These are phyloP conservation scores for Starmera dryadoides DNA, from an alignment of 805 yeast genomes.

Conservation along the genomic window DNA sequence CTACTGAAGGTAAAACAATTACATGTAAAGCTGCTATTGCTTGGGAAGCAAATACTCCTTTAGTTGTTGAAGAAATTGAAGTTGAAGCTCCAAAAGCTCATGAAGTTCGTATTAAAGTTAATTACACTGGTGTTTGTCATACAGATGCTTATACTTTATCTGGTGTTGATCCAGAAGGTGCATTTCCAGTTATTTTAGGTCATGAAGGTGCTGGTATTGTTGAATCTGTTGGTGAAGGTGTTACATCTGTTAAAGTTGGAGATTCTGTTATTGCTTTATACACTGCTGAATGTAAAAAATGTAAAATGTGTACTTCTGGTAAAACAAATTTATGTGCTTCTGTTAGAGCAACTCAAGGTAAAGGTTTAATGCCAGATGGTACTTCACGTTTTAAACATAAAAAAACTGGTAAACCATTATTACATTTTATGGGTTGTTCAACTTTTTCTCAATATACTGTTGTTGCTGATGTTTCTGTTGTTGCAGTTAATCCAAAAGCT, in stretches of 20 bases:
- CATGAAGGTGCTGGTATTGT: constrained; percentile 99
- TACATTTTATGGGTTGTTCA: constrained; percentile 98
- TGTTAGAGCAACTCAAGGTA: constrained; percentile 96
- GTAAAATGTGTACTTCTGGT: constrained; percentile 91
- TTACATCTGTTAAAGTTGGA: constrained; percentile 82
- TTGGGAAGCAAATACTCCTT: constrained; percentile 87
- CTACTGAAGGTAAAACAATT: constrained; percentile 41
- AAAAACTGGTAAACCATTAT: constrained; percentile 69
- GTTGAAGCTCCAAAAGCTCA: constrained; percentile 95
- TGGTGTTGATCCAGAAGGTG: constrained; percentile 95
- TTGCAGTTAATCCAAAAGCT: constrained; percentile 80
- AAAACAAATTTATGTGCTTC: constrained; percentile 96
- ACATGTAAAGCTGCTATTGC: constrained; percentile 95
- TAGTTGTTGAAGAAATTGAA: constrained; percentile 77
- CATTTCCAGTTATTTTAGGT: constrained; percentile 87
- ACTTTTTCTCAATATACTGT: constrained; percentile 97
- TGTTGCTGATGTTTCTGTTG: constrained; percentile 95
- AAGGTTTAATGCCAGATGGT: constrained; percentile 98
- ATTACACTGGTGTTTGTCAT: constrained; percentile 93
- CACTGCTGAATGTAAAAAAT: constrained; percentile 94
- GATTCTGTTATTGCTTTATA: constrained; percentile 91
- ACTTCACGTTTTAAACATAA: constrained; percentile 78
- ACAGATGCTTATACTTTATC: constrained; percentile 96
- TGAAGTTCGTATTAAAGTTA: constrained; percentile 89
- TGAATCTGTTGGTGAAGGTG: constrained; percentile 93